Evolutionary conservation across 805 yeast genomes (phyloP).

Genomic region (Schizosaccharomyces osmophilus): DNA sequence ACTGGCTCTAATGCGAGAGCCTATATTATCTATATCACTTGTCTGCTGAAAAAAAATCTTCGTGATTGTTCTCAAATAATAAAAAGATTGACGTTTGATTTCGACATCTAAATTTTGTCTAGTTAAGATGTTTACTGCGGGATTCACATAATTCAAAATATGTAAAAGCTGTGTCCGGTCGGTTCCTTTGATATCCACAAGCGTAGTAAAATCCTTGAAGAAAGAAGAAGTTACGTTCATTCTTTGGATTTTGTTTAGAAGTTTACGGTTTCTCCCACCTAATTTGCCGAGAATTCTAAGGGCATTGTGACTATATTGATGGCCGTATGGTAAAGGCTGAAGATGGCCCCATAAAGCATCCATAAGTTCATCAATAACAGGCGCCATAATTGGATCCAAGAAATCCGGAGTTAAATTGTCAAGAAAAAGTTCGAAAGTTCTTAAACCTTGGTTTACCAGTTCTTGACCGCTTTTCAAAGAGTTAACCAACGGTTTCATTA

Average conservation of each 20-base stretch:
- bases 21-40: not conserved
- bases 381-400: conserved; percentile 90
- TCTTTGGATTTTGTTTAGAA: conserved; percentile 51
- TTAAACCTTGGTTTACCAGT: conserved; percentile 73
- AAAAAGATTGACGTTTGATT: not conserved
- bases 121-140: not conserved
- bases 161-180: not conserved
- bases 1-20: not conserved
- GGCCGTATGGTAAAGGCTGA: conserved; percentile 80
- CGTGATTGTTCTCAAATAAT: not conserved
- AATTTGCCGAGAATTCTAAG: conserved; percentile 78
- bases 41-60: not conserved
- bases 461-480: conserved; percentile 82
- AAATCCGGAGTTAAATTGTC: conserved; percentile 90
- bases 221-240: conserved; percentile 16
- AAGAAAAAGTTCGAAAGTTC: conserved; percentile 86
- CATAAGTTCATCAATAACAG: conserved; percentile 85
- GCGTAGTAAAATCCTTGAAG: not conserved
- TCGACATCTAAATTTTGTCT: not conserved
- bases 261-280: conserved; percentile 85
- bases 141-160: not conserved
- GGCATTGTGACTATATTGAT: conserved; percentile 85
- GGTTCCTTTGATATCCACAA: not conserved
- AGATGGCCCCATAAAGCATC: conserved; percentile 76
- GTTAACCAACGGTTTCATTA: conserved; percentile 75